Conservation (phyloP, 805 yeast genomes). For the Wickerhamiella siamensis region DNA sequence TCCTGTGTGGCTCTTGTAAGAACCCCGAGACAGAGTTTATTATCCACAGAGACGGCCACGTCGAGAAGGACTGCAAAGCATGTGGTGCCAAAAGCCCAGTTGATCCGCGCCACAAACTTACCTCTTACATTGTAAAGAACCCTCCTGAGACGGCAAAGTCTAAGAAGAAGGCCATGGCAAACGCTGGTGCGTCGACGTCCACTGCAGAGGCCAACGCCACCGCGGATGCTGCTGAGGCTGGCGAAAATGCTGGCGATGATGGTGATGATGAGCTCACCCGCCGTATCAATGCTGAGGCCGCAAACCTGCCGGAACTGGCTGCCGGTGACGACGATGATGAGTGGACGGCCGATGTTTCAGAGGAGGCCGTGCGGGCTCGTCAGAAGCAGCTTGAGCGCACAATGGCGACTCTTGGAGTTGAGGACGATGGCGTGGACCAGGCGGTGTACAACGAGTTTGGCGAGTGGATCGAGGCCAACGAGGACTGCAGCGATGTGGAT, state of each 20-base stretch:
- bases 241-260: slow-evolving; percentile 26
- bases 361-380: slow-evolving; percentile 87
- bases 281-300: slow-evolving; percentile 74
- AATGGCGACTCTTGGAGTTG: slow-evolving; percentile 24
- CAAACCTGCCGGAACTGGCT: slow-evolving; percentile 46
- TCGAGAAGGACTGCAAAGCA: slow-evolving; percentile 92
- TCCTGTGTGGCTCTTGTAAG: slow-evolving; percentile 85
- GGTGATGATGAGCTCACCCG: slow-evolving; percentile 65
- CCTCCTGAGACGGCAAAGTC: slow-evolving; percentile 41
- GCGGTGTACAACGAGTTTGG: slow-evolving; percentile 62
- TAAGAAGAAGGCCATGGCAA: slow-evolving; percentile 66
- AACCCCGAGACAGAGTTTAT: slow-evolving; percentile 94
- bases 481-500: slow-evolving; percentile 72
- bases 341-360: slow-evolving; percentile 96
- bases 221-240: slow-evolving; percentile 24
- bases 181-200: slow-evolving; percentile 36
- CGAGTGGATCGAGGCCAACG: slow-evolving; percentile 66
- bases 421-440: slow-evolving; percentile 30
- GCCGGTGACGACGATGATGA: slow-evolving; percentile 52
- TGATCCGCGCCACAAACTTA: slow-evolving; percentile 74
- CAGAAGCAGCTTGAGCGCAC: slow-evolving; percentile 65
- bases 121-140: slow-evolving; percentile 78
- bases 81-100: slow-evolving; percentile 83
- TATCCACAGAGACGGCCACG: slow-evolving; percentile 55
- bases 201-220: slow-evolving; percentile 19